A percentile compares a stretch with the other conserved stretches of the same genome.
Conservation (phyloP, 768 basidiomycete species). For the Boletellus emodensis region DNA sequence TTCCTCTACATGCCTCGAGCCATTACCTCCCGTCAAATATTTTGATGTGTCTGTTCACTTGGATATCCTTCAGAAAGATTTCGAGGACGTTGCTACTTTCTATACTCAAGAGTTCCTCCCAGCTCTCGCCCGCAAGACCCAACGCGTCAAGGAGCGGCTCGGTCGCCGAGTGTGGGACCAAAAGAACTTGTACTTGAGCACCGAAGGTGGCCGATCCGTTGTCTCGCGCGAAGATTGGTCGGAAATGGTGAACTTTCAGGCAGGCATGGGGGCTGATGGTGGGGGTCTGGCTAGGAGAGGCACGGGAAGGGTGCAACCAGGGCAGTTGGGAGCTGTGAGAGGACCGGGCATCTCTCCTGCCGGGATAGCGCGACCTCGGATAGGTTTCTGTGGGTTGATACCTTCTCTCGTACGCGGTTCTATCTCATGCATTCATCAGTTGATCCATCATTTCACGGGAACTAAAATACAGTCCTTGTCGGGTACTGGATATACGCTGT, state of each 20-base stretch:
- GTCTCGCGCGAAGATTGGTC: conserved; percentile 48
- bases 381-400: conserved; percentile 23
- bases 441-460: conserved; percentile 21
- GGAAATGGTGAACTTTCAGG: conserved; percentile 45
- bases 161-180: conserved; percentile 70
- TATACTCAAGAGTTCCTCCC: conserved; percentile 34
- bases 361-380: neutral
- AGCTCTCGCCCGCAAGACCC: conserved; percentile 48
- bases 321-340: conserved; percentile 1
- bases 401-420: neutral
- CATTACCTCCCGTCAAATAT: conserved; percentile 23
- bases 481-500: conserved; percentile 6
- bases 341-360: conserved; percentile 6
- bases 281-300: neutral
- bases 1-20: conserved; percentile 26
- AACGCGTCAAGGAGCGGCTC: conserved; percentile 70
- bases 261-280: neutral
- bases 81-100: conserved; percentile 47
- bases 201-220: conserved; percentile 25
- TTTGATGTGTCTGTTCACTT: conserved; percentile 58
- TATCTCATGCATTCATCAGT: conserved; percentile 14
- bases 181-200: conserved; percentile 52
- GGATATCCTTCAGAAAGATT: conserved; percentile 50
- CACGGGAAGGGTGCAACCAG: neutral
- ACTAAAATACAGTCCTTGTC: conserved; percentile 1